Conservation (phyloP, 2,329 filamentous ascomycete genomes). For the Diplodia intermedia region DNA sequence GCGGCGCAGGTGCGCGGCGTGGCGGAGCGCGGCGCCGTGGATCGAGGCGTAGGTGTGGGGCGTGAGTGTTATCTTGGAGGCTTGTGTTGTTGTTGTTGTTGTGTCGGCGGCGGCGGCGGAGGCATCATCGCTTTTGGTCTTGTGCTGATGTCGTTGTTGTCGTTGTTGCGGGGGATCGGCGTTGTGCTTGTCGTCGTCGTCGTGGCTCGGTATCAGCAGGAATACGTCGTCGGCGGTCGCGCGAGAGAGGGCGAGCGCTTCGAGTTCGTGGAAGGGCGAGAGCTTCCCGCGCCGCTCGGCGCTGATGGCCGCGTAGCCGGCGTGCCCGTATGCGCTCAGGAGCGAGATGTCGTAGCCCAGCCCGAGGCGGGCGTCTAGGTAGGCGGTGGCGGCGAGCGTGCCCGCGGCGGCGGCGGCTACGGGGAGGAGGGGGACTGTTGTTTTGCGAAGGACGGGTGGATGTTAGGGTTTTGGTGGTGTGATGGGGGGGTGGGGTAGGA, state of each 20-base stretch:
- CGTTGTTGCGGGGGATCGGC: conserved; percentile 62
- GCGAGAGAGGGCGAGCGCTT: conserved; percentile 35
- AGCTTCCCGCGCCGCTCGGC: conserved; percentile 43
- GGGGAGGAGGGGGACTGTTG: conserved; percentile 16
- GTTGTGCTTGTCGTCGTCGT: conserved; percentile 46
- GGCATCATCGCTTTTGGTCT: conserved; percentile 66
- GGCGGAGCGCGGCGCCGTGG: conserved; percentile 45
- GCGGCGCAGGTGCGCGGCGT: conserved; percentile 46
- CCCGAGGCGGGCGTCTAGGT: conserved; percentile 74
- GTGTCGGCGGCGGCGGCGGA: conserved; percentile 57
- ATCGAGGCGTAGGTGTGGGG: conserved; percentile 49
- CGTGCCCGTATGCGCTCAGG: conserved; percentile 46
- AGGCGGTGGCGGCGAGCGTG: conserved; percentile 57
- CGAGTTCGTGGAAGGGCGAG: conserved; percentile 43
- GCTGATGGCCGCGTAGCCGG: background rate
- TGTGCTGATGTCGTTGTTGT: conserved; percentile 56
- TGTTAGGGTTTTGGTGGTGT: background rate
- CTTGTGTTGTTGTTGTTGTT: conserved; percentile 61
- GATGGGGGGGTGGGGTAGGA: background rate
- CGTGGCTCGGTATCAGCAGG: conserved; percentile 43
- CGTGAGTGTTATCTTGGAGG: conserved; percentile 54
- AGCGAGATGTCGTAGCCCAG: conserved; percentile 65
- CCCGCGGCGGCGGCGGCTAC: conserved; percentile 35
- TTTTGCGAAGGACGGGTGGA: no score
- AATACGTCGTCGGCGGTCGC: conserved; percentile 1